Conservation (phyloP, 306 rosid genomes). For the Benincasa hispida region DNA sequence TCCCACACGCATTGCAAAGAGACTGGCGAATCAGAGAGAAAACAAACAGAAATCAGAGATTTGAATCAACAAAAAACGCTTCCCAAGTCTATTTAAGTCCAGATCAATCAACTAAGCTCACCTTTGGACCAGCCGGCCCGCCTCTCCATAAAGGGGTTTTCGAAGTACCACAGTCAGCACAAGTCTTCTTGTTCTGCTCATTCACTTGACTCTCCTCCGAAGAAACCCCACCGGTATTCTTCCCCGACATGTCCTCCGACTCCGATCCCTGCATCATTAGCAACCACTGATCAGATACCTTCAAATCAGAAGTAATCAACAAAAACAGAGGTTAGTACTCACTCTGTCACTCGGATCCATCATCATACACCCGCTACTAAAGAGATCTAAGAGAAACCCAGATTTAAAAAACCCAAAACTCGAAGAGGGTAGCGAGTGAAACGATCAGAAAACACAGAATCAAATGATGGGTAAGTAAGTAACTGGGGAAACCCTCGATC, state of each 20-base stretch:
- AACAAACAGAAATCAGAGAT: neutral
- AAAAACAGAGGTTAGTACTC: conserved; percentile 6
- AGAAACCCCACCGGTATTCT: conserved; percentile 33
- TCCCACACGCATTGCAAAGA: conserved; percentile 88
- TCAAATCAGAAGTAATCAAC: neutral
- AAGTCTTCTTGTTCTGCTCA: conserved; percentile 51
- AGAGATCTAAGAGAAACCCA: conserved; percentile 31
- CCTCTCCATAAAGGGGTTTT: conserved; percentile 98
- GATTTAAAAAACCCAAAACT: conserved; percentile 6
- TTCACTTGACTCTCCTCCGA: conserved; percentile 32
- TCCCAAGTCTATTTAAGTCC: neutral
- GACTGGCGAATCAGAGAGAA: conserved; percentile 35
- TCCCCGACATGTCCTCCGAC: conserved; percentile 32
- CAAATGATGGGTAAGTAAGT: neutral
- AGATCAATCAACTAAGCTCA: neutral
- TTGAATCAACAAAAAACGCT: neutral
- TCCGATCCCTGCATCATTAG: conserved; percentile 63
- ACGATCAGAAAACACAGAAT: neutral
- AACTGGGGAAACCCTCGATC: neutral
- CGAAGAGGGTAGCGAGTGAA: conserved; percentile 8
- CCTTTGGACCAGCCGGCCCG: conserved; percentile 98
- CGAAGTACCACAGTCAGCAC: conserved; percentile 89
- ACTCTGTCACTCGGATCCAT: conserved; percentile 57
- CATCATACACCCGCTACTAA: conserved; percentile 18
- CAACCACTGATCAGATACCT: conserved; percentile 18